Percentiles rank a stretch among this genome's conserved stretches.
Conservation (phyloP, 2,329 filamentous ascomycete genomes). For the Penicillium verrucosum region DNA sequence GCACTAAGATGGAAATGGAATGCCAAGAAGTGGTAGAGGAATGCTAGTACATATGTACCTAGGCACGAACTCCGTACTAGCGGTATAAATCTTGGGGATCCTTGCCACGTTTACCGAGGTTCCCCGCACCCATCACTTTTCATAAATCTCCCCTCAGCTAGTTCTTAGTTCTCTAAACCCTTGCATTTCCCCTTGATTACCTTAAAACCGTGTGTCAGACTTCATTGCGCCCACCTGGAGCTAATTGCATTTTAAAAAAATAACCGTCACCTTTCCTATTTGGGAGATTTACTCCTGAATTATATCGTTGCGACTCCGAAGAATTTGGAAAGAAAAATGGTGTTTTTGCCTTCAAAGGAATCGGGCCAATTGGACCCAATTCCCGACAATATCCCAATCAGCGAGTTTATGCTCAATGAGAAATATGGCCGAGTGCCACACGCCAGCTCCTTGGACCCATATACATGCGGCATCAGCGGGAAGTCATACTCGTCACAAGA, state of each 20-base stretch:
- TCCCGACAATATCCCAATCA: constrained; percentile 71
- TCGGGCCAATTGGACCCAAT: constrained; percentile 50
- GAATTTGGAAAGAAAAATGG: constrained; percentile 34
- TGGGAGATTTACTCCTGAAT: not conserved
- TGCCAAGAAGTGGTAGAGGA: too few relatives aligned
- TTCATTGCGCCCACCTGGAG: not conserved
- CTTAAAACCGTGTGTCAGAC: not conserved
- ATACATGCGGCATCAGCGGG: constrained; percentile 72
- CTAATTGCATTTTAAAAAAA: not conserved
- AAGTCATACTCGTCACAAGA: constrained; percentile 63
- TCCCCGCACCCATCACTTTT: constrained; percentile 4
- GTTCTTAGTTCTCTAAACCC: not conserved
- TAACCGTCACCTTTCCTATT: not conserved
- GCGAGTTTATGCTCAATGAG: constrained; percentile 74
- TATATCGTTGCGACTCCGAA: not conserved
- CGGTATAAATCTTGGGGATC: not conserved
- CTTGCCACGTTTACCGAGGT: constrained; percentile 2
- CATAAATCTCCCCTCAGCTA: constrained; percentile 1
- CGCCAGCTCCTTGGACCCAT: constrained; percentile 64
- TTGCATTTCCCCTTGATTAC: not conserved
- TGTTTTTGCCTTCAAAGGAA: constrained; percentile 44
- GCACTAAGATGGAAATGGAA: too few relatives aligned
- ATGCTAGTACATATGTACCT: not conserved
- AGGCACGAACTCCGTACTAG: not conserved
- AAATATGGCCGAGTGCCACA: constrained; percentile 64